A percentile compares a stretch with the other conserved stretches of the same genome.
Evolutionary conservation across 2,329 filamentous ascomycete genomes (phyloP).

Genomic region (Parascedosporium putredinis): DNA sequence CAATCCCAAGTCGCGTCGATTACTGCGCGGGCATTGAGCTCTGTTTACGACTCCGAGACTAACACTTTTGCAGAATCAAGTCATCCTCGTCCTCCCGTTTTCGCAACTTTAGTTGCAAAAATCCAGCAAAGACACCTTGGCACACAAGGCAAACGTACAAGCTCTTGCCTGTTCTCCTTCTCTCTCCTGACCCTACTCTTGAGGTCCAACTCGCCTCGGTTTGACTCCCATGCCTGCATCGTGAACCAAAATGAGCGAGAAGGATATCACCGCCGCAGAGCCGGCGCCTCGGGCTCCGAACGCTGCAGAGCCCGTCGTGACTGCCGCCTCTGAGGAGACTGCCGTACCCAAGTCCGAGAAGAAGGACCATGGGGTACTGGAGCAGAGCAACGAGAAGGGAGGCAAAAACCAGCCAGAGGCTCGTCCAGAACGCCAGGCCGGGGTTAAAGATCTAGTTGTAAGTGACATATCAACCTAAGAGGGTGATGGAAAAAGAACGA

Average conservation of each 20-base stretch:
- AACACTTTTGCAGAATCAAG: too few relatives aligned
- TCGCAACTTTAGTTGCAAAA: too few relatives aligned
- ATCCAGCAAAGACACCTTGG: too few relatives aligned
- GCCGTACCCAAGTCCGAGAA: constrained; percentile 2
- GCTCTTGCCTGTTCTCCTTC: not conserved
- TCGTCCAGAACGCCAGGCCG: constrained; percentile 30
- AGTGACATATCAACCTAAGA: constrained; percentile 6
- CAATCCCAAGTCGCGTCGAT: too few relatives aligned
- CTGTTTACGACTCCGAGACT: too few relatives aligned
- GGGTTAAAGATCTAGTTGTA: constrained; percentile 29
- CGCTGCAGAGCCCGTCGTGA: not conserved
- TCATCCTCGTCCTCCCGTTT: too few relatives aligned
- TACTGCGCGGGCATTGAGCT: too few relatives aligned
- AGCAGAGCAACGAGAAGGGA: too few relatives aligned
- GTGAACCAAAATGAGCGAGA: not conserved
- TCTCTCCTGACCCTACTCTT: not conserved
- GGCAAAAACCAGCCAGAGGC: too few relatives aligned
- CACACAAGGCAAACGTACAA: too few relatives aligned
- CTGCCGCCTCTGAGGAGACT: not conserved
- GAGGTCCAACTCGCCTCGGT: too few relatives aligned
- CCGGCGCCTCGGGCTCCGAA: not conserved
- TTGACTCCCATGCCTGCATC: not conserved
- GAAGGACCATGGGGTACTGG: not conserved
- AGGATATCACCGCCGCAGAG: not conserved
- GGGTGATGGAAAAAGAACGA: too few relatives aligned